Base-by-base conservation (phyloP, 2,329 filamentous ascomycete species). In the Myriosclerotinia duriaeana region DNA sequence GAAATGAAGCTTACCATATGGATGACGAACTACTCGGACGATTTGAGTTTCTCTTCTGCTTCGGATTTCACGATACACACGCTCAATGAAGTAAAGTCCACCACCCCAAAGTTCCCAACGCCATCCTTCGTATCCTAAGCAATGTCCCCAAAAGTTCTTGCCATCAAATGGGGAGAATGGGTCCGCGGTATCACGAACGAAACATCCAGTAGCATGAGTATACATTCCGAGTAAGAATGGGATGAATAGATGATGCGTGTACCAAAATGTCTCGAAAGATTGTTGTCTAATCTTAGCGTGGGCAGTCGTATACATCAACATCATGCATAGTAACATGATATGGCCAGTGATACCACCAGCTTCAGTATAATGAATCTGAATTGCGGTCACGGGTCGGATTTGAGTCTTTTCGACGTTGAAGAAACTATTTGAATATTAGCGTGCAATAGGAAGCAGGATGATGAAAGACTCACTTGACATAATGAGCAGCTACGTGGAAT, bases 211-310 rank as follows among this genome's bases (percentile, higher is more conserved):
- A 1, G 95, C 94, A 78, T 99, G 95, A 15, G 94, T 98, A 79
- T 98, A 99, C 72, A 99, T 87, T 55, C 87, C 94, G 54, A 99
- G 84, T 75, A 98, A 80, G 79, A 99, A 99, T 1, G 95, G 94
- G 68, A 99, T 90, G 75, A 98, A 98, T n/a, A 99, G 85, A 75
- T 99, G 95, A 79, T 99, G 95, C 0, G 93, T 97, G 80, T 99
- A 99, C 95, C 95, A 99, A 78, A 99, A 99, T 0, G 94, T 96
- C 80, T 99, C 95, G 76, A 93, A 99, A 0, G 92, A 96, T 77
- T 99, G 95, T 77, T 98, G 94, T 65, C 95, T 90, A 71, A 99
- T 98, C 72, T 92, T 90, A 74, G 90, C 85, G 76, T 99, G 95
- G 3, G 95, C 90, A 0, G 93, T 97, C 1, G 95, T 99, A 80